Evolutionary conservation across 2,329 filamentous ascomycete genomes (phyloP).

Genomic region (Sporothrix pseudoabietina): DNA sequence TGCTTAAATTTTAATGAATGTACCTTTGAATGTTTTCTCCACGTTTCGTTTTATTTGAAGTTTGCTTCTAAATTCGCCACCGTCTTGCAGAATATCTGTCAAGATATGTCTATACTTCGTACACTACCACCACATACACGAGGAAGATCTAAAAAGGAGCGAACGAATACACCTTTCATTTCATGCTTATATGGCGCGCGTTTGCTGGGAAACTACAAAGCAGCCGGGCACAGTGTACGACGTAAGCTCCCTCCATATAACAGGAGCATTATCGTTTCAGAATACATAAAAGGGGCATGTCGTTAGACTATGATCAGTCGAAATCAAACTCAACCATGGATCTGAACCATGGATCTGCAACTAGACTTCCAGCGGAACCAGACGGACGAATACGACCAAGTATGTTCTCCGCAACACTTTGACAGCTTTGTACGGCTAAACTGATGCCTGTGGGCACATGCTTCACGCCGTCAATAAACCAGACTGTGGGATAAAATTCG

Average conservation of each 20-base stretch:
- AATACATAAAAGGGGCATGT: not conserved
- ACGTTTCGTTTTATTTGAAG: not conserved
- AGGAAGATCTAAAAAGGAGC: slow-evolving; percentile 12
- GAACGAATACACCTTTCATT: not conserved
- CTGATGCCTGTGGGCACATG: not conserved
- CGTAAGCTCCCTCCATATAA: not conserved
- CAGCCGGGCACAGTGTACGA: not conserved
- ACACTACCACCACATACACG: not conserved
- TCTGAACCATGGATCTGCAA: not conserved
- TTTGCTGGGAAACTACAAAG: not conserved
- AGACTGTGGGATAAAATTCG: not conserved
- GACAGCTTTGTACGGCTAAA: not conserved
- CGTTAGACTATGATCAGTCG: not conserved
- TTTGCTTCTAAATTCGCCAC: not conserved
- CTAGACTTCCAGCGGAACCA: not conserved
- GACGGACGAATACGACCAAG: not conserved
- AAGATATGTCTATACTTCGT: not conserved
- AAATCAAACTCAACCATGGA: not conserved
- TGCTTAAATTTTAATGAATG: slow-evolving; percentile 22
- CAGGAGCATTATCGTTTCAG: too few relatives aligned
- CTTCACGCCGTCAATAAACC: not conserved
- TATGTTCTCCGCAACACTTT: not conserved
- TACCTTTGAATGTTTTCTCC: not conserved
- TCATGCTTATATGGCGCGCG: not conserved
- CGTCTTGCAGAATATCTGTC: not conserved